Conservation (phyloP, 148 eudicot genomes). For the Chenopodium quinoa region DNA sequence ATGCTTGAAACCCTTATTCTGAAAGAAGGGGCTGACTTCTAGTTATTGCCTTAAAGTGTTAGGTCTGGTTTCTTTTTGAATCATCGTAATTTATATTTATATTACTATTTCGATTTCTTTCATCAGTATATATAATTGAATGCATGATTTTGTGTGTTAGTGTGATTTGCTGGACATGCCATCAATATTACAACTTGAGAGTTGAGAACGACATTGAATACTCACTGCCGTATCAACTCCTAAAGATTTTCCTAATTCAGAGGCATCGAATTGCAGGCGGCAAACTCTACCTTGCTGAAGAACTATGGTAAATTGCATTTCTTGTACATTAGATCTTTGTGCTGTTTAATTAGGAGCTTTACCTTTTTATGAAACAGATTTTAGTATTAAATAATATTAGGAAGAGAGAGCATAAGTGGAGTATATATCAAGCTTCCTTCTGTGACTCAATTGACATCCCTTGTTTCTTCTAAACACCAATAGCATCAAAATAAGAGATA, state of each 20-base stretch:
- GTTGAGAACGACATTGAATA: constrained; percentile 75
- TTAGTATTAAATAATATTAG: not conserved
- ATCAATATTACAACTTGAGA: constrained; percentile 52
- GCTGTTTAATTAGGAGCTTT: not conserved
- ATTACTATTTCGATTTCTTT: not conserved
- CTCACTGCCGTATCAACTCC: constrained; percentile 70
- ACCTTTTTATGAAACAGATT: not conserved
- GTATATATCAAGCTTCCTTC: not conserved
- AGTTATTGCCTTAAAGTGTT: not conserved
- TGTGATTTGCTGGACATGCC: constrained; percentile 88
- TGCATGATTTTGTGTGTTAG: constrained; percentile 37
- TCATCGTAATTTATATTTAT: not conserved
- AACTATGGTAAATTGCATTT: constrained; percentile 52
- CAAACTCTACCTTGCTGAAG: constrained; percentile 54
- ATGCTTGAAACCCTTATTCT: not conserved
- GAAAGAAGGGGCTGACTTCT: no score
- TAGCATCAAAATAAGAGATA: no score
- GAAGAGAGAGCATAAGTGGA: not conserved
- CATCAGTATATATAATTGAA: not conserved
- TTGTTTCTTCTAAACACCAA: no score
- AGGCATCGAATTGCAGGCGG: constrained; percentile 61
- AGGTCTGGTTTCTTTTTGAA: not conserved
- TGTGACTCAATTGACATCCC: no score
- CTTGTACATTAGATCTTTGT: not conserved
- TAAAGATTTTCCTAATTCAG: constrained; percentile 73